phyloP scores from a whole-genome alignment of 352 stramenopile species.

The Globisporangium parvum region DNA sequence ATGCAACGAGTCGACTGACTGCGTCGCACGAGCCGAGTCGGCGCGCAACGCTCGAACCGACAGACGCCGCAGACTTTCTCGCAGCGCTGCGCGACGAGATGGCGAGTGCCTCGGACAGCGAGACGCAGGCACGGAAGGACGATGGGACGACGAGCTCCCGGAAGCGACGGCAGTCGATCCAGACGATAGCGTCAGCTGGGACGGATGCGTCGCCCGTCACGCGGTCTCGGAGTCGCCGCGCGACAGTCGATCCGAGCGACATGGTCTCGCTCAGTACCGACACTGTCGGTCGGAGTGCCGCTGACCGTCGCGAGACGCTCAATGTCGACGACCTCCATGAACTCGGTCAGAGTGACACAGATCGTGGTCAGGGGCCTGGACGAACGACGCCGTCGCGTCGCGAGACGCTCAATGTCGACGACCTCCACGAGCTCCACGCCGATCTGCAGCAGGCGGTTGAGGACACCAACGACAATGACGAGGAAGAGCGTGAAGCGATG shows the following conservation, averaged over 20 bases:
- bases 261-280: slow-evolving; percentile 2
- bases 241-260: slow-evolving; percentile 53
- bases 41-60: slow-evolving; percentile 48
- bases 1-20: slow-evolving; percentile 1
- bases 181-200: background rate
- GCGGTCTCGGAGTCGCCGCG: slow-evolving; percentile 20
- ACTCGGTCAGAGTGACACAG: slow-evolving; percentile 6
- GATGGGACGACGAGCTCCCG: no score
- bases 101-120: slow-evolving; percentile 2
- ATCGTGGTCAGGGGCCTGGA: background rate
- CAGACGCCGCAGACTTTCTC: slow-evolving; percentile 37
- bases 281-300: no score
- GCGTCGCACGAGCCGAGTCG: slow-evolving; percentile 13
- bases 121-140: background rate
- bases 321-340: slow-evolving; percentile 41
- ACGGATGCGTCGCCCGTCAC: slow-evolving; percentile 19
- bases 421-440: slow-evolving; percentile 32
- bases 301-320: slow-evolving; percentile 48
- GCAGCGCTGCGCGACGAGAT: slow-evolving; percentile 24
- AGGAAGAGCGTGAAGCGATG: background rate
- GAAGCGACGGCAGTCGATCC: slow-evolving; percentile 7
- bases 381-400: slow-evolving; percentile 22
- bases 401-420: slow-evolving; percentile 56
- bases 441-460: slow-evolving; percentile 7
- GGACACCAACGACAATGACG: background rate